These are phyloP conservation scores for Mycena haematopus DNA, from an alignment of 768 basidiomycete genomes.

Conservation along the genomic window DNA sequence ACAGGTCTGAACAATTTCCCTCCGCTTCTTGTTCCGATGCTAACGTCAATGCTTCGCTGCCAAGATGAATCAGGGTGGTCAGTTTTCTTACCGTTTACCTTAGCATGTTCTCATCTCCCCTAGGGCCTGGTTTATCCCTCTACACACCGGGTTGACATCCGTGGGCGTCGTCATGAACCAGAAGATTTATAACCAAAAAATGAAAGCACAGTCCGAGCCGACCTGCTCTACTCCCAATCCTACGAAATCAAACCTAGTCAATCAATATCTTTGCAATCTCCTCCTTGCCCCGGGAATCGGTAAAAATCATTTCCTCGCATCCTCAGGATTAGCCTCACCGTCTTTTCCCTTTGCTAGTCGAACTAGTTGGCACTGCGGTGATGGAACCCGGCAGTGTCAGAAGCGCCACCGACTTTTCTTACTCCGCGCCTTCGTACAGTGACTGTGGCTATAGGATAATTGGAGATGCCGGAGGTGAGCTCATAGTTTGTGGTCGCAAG, in stretches of 20 bases:
- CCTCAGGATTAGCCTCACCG: no score
- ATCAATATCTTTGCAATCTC: constrained; percentile 36
- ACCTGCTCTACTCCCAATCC: constrained; percentile 39
- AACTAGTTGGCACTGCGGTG: constrained; percentile 35
- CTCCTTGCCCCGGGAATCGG: constrained; percentile 36
- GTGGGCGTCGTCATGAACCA: constrained; percentile 70
- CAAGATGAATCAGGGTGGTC: constrained; percentile 68
- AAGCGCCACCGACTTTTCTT: constrained; percentile 68
- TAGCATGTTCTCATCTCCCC: neutral
- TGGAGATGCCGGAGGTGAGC: constrained; percentile 71
- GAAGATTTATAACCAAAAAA: constrained; percentile 49
- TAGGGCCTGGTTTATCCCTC: constrained; percentile 71
- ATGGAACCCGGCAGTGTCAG: constrained; percentile 52
- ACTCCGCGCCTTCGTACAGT: constrained; percentile 64
- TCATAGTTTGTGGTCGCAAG: neutral
- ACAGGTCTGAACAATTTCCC: constrained; percentile 51
- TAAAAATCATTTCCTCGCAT: no score
- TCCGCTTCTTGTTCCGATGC: neutral
- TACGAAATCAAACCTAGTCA: constrained; percentile 28
- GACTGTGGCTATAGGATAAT: constrained; percentile 62
- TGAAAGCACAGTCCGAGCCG: constrained; percentile 28
- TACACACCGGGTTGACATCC: constrained; percentile 69
- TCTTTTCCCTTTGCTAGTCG: neutral
- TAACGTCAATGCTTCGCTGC: constrained; percentile 4
- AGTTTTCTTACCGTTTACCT: constrained; percentile 6